Evolutionary conservation across 2,329 filamentous ascomycete genomes (phyloP).

Genomic region (Erysiphe pulchra): DNA sequence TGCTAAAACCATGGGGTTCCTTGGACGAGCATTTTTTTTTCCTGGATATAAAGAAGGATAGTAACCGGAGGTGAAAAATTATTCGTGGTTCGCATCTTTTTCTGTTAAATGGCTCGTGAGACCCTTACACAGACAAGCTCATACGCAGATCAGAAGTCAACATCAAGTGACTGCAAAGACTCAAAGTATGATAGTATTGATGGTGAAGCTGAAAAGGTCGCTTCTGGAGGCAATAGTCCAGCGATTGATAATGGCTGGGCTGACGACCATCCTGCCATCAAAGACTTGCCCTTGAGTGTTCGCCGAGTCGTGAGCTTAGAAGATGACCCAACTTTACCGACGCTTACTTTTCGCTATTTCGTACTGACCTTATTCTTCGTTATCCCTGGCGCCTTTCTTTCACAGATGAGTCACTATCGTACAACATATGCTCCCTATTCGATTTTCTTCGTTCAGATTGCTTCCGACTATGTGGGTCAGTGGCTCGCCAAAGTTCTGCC

Average conservation of each 20-base stretch:
- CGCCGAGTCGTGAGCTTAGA: background rate
- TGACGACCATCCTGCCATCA: background rate
- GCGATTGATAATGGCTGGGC: background rate
- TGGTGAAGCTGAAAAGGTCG: background rate
- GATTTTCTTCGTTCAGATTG: slow-evolving; percentile 2
- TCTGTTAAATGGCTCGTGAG: background rate
- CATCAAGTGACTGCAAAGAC: background rate
- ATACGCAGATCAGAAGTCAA: background rate
- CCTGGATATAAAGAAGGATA: background rate
- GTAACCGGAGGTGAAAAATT: background rate
- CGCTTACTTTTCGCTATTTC: background rate
- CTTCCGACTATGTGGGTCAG: slow-evolving; percentile 21
- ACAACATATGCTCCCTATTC: slow-evolving; percentile 1
- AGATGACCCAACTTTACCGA: background rate
- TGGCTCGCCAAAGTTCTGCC: slow-evolving; percentile 19
- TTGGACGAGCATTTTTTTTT: background rate
- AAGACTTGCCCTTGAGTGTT: background rate
- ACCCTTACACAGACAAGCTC: background rate
- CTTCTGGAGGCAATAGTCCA: background rate
- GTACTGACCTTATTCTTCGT: background rate
- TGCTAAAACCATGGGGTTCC: background rate
- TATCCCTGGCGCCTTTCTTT: background rate
- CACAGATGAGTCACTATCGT: background rate
- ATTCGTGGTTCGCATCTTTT: background rate
- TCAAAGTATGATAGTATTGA: background rate